phyloP scores from a whole-genome alignment of 2,329 filamentous ascomycete genomes.

The Chrysoporthe cubensis region DNA sequence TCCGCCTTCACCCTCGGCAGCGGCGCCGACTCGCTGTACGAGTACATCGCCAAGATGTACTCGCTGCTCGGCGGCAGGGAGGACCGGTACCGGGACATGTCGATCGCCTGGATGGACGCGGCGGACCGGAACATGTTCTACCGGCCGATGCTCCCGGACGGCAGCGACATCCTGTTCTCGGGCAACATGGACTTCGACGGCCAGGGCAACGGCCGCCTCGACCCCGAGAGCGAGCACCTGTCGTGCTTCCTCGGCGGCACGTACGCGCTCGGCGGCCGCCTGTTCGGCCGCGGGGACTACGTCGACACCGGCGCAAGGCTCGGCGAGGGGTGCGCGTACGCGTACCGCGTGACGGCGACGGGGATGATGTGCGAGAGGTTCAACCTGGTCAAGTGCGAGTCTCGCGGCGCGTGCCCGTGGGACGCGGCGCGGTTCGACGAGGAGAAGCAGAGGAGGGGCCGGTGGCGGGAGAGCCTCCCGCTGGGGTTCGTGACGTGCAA shows the following conservation, averaged over 20 bases:
- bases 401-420: slow-evolving; percentile 47
- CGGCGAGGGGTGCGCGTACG: slow-evolving; percentile 65
- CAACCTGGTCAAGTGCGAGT: slow-evolving; percentile 47
- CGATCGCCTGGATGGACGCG: slow-evolving; percentile 62
- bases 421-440: slow-evolving; percentile 40
- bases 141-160: slow-evolving; percentile 62
- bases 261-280: slow-evolving; percentile 67
- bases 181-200: slow-evolving; percentile 43
- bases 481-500: slow-evolving; percentile 66
- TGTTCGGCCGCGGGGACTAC: slow-evolving; percentile 59
- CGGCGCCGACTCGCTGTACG: slow-evolving; percentile 49
- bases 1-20: slow-evolving; percentile 41
- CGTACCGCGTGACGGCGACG: slow-evolving; percentile 59
- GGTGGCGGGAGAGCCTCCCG: slow-evolving; percentile 39
- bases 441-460: slow-evolving; percentile 29
- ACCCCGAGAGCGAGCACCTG: slow-evolving; percentile 57
- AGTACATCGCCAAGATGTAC: slow-evolving; percentile 55
- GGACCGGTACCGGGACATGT: slow-evolving; percentile 63
- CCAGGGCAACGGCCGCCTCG: slow-evolving; percentile 38
- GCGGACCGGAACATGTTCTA: slow-evolving; percentile 65
- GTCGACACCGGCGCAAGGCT: slow-evolving; percentile 60
- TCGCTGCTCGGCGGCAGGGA: slow-evolving; percentile 62
- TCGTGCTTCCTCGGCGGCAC: slow-evolving; percentile 74
- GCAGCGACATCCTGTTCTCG: slow-evolving; percentile 64
- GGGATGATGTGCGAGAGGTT: slow-evolving; percentile 65